phyloP scores from a whole-genome alignment of 257 asterid species.

The Echium plantagineum region DNA sequence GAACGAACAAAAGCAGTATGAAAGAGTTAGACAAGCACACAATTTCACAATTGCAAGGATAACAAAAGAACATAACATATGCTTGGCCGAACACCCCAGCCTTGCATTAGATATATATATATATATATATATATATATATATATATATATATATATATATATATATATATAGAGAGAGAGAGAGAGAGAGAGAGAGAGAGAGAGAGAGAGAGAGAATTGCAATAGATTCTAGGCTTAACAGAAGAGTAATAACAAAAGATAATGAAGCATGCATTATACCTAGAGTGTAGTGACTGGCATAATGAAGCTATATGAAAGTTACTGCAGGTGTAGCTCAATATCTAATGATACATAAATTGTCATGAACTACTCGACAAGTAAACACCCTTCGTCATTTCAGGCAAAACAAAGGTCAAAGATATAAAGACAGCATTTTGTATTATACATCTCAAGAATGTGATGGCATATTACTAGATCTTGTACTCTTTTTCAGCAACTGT shows the following conservation, averaged over 20 bases:
- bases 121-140: no score
- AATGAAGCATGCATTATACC: background rate
- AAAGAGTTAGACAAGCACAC: background rate
- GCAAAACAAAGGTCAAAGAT: background rate
- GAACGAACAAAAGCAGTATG: slow-evolving; percentile 2
- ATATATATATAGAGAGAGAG: no score
- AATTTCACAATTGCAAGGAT: slow-evolving; percentile 1
- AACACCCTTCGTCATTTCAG: background rate
- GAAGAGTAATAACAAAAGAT: background rate
- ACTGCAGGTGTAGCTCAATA: background rate
- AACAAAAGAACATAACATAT: background rate
- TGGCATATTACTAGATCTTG: background rate
- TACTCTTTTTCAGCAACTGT: background rate
- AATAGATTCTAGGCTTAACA: no score
- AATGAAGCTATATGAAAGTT: background rate
- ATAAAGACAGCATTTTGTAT: background rate
- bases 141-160: no score
- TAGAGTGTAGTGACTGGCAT: background rate
- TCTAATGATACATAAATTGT: background rate
- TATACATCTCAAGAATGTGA: no score
- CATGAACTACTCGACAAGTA: background rate
- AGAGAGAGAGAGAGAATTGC: no score
- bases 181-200: no score
- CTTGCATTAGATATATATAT: no score
- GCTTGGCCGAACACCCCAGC: background rate